These are phyloP conservation scores for Starmera amethionina DNA, from an alignment of 805 yeast species.

Conservation along the genomic window DNA sequence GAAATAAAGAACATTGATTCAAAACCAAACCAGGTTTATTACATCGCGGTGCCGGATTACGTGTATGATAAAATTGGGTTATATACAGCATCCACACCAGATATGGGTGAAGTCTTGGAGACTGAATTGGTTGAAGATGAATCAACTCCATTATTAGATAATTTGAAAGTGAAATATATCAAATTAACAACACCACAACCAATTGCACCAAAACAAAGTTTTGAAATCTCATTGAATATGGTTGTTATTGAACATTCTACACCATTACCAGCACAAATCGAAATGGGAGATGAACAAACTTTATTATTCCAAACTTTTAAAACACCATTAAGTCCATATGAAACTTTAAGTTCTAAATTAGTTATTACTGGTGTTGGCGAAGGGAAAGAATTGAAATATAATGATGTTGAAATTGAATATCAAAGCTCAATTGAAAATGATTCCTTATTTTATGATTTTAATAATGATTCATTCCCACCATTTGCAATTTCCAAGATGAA, in stretches of 20 bases:
- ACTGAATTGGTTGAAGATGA: constrained; percentile 19
- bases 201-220: constrained; percentile 49
- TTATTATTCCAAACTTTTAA: constrained; percentile 45
- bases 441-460: constrained; percentile 48
- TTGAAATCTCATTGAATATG: constrained; percentile 38
- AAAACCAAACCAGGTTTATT: constrained; percentile 46
- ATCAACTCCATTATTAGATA: constrained; percentile 15
- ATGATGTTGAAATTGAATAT: constrained; percentile 21
- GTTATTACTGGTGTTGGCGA: constrained; percentile 33
- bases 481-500: constrained; percentile 38
- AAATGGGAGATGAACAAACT: constrained; percentile 51
- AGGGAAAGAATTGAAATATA: constrained; percentile 34
- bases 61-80: constrained; percentile 32
- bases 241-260: constrained; percentile 35
- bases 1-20: constrained; percentile 48
- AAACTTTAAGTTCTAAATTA: constrained; percentile 36
- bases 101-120: constrained; percentile 14
- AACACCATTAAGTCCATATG: constrained; percentile 53
- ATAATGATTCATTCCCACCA: constrained; percentile 29
- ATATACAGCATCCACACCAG: constrained; percentile 29
- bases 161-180: constrained; percentile 28
- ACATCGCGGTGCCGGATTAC: constrained; percentile 45
- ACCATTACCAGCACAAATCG: constrained; percentile 59
- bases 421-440: constrained; percentile 29
- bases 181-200: constrained; percentile 50